Evolutionary conservation across 176 grass and related monocot genomes (phyloP).

Genomic region (Paspalum vaginatum): DNA sequence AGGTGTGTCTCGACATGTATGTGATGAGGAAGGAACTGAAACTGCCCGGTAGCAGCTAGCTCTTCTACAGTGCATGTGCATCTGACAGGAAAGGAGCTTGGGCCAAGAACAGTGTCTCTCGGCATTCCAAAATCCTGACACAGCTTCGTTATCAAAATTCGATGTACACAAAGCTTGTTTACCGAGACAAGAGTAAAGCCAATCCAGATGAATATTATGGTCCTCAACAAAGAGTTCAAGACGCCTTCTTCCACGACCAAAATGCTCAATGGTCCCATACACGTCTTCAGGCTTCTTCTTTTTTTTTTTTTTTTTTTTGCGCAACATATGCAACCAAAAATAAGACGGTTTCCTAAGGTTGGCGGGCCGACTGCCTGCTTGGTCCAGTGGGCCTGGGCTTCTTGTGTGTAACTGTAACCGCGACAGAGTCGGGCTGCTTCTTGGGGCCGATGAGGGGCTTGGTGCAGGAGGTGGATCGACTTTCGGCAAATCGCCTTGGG

Average conservation of each 20-base stretch:
- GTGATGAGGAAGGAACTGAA: neutral
- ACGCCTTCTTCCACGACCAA: slow-evolving; percentile 78
- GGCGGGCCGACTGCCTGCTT: too few species aligned
- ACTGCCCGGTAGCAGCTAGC: neutral
- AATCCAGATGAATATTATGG: slow-evolving; percentile 78
- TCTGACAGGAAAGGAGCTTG: neutral
- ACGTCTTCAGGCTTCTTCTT: slow-evolving; percentile 69
- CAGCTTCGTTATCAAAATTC: slow-evolving; percentile 77
- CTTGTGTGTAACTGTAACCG: too few species aligned
- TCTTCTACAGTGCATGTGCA: neutral
- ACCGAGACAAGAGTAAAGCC: slow-evolving; percentile 65
- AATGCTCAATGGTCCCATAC: slow-evolving; percentile 96
- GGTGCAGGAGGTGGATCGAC: too few species aligned
- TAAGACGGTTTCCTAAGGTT: too few species aligned
- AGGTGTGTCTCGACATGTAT: neutral
- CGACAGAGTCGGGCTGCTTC: too few species aligned
- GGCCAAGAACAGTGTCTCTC: neutral
- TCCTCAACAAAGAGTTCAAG: slow-evolving; percentile 93
- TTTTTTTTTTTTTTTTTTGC: too few species aligned
- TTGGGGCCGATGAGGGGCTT: too few species aligned
- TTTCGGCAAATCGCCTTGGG: too few species aligned
- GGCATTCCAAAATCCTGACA: neutral
- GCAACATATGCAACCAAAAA: too few species aligned
- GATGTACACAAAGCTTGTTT: slow-evolving; percentile 77
- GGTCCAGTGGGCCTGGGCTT: too few species aligned